Base-by-base conservation (phyloP, 2,329 filamentous ascomycete genomes). In the Diaporthe citrichinensis region DNA sequence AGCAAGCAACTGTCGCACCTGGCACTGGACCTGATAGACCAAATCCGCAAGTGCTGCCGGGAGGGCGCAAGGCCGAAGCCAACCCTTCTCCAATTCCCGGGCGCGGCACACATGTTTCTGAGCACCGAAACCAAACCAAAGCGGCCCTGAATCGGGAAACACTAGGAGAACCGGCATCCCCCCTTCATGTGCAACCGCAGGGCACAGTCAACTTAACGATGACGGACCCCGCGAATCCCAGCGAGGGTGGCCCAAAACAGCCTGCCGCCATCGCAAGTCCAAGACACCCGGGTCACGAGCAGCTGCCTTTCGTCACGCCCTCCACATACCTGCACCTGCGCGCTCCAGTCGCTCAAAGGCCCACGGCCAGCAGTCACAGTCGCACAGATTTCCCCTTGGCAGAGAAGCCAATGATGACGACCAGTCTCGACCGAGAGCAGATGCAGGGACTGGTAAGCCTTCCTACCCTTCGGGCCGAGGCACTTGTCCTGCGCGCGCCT, bases 371-470 rank as follows among this genome's bases (percentile, higher is more conserved):
- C 73, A 74, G 67, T 76, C 81, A 81, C 78, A 84, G 82, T 81
- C 84, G 82, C 81, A 84, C 85, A 80, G 82, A 69, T 17, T 51
- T 85, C 34, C 49, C 73, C 67, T 51, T 57, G 59, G 67, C 76
- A 76, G 85, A 87, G 78, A 85, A 84, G 76, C 76, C 76, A 68
- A 74, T 69, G 55, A 86, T 88, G 84, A 92, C 88, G 80, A 88
- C 90, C 36, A 39, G 36, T 77, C 87, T 94, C 75, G 94, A 96
- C 84, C 91, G 89, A 86, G 94, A 96, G 82, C 94, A 96, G 86
- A 89, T 93, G 81, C 92, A 94, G 83, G 94, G 93, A 80, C 87
- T 96, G 88, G 94, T 95, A 87, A 87, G 93, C 65, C 71, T 72
- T 65, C 46, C 53, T 20, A 36, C 14, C 51, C 59, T 46, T 62